phyloP scores from a whole-genome alignment of 2,329 filamentous ascomycete species.

The Albophoma yamanashiensis region DNA sequence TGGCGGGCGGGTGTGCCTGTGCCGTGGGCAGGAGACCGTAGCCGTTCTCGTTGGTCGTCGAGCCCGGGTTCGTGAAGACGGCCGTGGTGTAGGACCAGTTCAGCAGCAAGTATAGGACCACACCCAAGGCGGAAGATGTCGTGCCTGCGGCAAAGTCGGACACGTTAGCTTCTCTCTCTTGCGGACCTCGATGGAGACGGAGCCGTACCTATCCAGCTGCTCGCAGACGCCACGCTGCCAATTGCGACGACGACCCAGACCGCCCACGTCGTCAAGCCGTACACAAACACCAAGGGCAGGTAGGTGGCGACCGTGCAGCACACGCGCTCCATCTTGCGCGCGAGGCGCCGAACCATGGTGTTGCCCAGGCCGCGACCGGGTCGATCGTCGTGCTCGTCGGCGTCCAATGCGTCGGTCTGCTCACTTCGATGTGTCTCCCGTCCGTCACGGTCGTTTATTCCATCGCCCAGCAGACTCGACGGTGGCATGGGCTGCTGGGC shows the following conservation, averaged over 20 bases:
- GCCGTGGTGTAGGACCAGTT: conserved; percentile 87
- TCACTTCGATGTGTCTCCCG: not conserved
- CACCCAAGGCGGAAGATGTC: conserved; percentile 49
- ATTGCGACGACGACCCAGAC: conserved; percentile 77
- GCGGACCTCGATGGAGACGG: not conserved
- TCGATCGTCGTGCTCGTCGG: conserved; percentile 5
- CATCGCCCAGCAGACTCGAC: not conserved
- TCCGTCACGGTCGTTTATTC: not conserved
- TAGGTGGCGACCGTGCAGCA: conserved; percentile 74
- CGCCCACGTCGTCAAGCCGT: conserved; percentile 84
- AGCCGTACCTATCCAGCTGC: conserved; percentile 43
- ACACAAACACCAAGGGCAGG: conserved; percentile 84
- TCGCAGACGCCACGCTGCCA: conserved; percentile 44
- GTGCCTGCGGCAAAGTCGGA: conserved; percentile 29
- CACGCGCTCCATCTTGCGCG: conserved; percentile 63
- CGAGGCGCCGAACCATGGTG: conserved; percentile 50
- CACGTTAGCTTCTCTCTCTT: conserved; percentile 3
- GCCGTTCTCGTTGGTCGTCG: conserved; percentile 51
- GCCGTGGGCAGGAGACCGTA: conserved; percentile 67
- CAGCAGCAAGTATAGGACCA: conserved; percentile 65
- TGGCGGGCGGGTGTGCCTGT: conserved; percentile 46
- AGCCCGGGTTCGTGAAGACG: conserved; percentile 85
- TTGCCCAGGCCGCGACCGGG: conserved; percentile 4
- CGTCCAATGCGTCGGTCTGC: conserved; percentile 6
- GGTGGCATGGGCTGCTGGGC: not conserved